Conservation (phyloP, 768 basidiomycete species). For the Phlegmacium glaucopus region DNA sequence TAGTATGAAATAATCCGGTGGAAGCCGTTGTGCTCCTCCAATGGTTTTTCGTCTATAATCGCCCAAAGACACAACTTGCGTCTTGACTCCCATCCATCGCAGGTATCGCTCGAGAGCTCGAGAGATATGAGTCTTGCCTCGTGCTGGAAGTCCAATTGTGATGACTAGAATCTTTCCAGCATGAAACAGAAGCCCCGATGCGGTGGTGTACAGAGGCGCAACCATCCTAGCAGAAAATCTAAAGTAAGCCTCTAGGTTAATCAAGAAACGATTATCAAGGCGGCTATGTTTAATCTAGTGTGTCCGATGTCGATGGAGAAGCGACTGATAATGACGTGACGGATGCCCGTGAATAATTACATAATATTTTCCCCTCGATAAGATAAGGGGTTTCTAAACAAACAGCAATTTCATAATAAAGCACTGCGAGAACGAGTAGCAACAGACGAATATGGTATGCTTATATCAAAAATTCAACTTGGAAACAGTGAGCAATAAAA, state of each 20-base stretch:
- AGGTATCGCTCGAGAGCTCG: conserved; percentile 95
- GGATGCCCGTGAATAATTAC: conserved; percentile 13
- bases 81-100: conserved; percentile 97
- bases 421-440: conserved; percentile 2
- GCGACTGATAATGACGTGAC: too few species aligned
- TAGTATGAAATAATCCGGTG: conserved; percentile 87
- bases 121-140: conserved; percentile 96
- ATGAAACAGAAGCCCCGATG: conserved; percentile 80
- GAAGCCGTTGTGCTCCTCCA: conserved; percentile 84
- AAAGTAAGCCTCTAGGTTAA: background rate
- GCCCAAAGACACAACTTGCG: conserved; percentile 89
- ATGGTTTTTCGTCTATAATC: conserved; percentile 91
- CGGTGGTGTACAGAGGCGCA: conserved; percentile 94
- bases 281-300: too few species aligned
- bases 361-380: conserved; percentile 8
- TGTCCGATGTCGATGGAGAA: too few species aligned
- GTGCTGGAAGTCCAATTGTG: conserved; percentile 90
- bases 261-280: background rate
- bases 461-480: background rate
- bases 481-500: conserved; percentile 1
- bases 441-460: background rate
- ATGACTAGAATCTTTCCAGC: conserved; percentile 94
- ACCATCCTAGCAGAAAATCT: conserved; percentile 50
- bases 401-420: conserved; percentile 7
- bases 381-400: conserved; percentile 10